Evolutionary conservation across 2,329 filamentous ascomycete genomes (phyloP).

Genomic region (Calonectria pseudoreteaudii): DNA sequence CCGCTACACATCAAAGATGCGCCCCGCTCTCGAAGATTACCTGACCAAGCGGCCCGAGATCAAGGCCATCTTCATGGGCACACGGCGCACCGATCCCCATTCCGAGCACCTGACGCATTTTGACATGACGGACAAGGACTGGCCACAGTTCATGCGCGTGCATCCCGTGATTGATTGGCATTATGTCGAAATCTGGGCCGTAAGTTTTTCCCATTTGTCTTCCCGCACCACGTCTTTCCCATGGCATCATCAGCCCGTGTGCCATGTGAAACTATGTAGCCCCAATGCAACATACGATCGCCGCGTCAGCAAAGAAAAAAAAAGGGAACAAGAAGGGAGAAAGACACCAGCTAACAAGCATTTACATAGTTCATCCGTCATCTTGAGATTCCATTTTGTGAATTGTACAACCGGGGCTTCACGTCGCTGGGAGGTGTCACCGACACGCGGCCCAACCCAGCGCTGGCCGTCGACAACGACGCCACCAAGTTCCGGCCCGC

Average conservation of each 20-base stretch:
- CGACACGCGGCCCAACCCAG: slow-evolving; percentile 92
- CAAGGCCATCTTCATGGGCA: slow-evolving; percentile 71
- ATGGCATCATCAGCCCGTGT: neutral
- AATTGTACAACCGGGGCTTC: slow-evolving; percentile 88
- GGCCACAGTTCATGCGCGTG: slow-evolving; percentile 92
- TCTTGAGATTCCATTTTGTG: slow-evolving; percentile 85
- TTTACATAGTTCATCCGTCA: slow-evolving; percentile 78
- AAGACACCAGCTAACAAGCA: slow-evolving; percentile 27
- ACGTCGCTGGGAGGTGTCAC: slow-evolving; percentile 91
- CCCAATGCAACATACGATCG: neutral
- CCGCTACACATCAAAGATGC: slow-evolving; percentile 84
- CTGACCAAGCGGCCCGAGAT: slow-evolving; percentile 73
- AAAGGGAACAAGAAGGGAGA: neutral
- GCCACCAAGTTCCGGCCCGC: slow-evolving; percentile 72
- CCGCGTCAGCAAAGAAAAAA: neutral
- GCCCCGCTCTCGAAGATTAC: slow-evolving; percentile 82
- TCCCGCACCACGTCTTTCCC: neutral
- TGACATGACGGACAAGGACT: slow-evolving; percentile 87
- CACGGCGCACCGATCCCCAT: slow-evolving; percentile 91
- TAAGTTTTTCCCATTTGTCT: slow-evolving; percentile 59
- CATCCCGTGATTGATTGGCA: slow-evolving; percentile 99
- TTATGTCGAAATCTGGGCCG: slow-evolving; percentile 89
- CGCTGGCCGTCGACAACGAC: slow-evolving; percentile 60
- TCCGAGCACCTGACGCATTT: slow-evolving; percentile 84
- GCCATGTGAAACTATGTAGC: neutral